A percentile compares a stretch with the other conserved stretches of the same genome.
Conservation (phyloP, 2,329 filamentous ascomycete genomes). For the Knufia petricola region DNA sequence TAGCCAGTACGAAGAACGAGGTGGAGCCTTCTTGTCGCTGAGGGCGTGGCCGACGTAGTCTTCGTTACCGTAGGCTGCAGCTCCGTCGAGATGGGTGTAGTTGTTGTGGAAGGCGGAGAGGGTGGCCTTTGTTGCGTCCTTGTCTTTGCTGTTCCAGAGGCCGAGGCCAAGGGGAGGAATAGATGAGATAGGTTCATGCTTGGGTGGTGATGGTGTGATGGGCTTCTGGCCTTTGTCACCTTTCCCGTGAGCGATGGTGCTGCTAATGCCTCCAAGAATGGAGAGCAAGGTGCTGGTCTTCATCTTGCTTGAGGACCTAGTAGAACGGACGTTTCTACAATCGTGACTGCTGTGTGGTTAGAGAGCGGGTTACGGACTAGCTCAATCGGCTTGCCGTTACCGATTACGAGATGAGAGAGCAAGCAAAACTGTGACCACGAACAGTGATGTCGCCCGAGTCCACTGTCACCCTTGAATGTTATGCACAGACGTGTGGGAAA, state of each 20-base stretch:
- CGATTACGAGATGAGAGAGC: too few relatives aligned
- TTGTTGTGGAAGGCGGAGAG: slow-evolving; percentile 29
- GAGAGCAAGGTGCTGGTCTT: neutral
- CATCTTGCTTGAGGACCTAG: neutral
- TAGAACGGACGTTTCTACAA: neutral
- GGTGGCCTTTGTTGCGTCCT: slow-evolving; percentile 25
- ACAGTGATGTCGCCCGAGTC: too few relatives aligned
- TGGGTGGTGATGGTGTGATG: slow-evolving; percentile 4
- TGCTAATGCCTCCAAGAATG: neutral
- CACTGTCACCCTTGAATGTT: neutral
- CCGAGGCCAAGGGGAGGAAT: slow-evolving; percentile 33
- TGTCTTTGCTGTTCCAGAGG: slow-evolving; percentile 30
- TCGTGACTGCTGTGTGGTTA: neutral
- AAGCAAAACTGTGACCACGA: too few relatives aligned
- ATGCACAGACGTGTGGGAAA: neutral
- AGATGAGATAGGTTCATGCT: neutral
- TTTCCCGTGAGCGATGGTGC: neutral
- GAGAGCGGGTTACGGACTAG: too few relatives aligned
- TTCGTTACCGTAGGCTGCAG: slow-evolving; percentile 52
- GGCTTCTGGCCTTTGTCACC: slow-evolving; percentile 1
- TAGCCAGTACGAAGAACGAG: slow-evolving; percentile 55
- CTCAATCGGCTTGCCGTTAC: too few relatives aligned
- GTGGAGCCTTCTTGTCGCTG: slow-evolving; percentile 48
- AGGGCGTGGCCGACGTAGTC: slow-evolving; percentile 57
- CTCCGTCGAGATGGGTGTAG: slow-evolving; percentile 32